A percentile compares a stretch with the other conserved stretches of the same genome.
Evolutionary conservation across 2,329 filamentous ascomycete species (phyloP).

Genomic region (Penicillium corylophilum): DNA sequence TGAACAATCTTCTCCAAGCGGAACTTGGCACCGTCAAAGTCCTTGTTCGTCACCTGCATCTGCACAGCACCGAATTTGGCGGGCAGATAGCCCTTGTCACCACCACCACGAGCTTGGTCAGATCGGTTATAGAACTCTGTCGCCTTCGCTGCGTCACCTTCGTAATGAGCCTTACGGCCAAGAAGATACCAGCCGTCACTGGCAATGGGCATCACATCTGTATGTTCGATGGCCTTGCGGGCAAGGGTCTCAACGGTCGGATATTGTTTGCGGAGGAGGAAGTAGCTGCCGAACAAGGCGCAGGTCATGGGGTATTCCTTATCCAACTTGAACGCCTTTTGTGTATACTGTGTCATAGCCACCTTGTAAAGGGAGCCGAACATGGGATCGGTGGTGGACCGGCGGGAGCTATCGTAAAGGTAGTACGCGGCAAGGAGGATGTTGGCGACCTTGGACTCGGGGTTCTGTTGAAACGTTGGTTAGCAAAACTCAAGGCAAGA

Average conservation of each 20-base stretch:
- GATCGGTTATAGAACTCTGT: slow-evolving; percentile 85
- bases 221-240: slow-evolving; percentile 90
- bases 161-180: slow-evolving; percentile 85
- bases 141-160: slow-evolving; percentile 71
- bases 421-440: slow-evolving; percentile 88
- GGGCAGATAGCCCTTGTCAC: slow-evolving; percentile 87
- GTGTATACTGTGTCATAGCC: slow-evolving; percentile 91
- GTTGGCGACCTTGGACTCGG: slow-evolving; percentile 84
- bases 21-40: slow-evolving; percentile 89
- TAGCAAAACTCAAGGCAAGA: background rate
- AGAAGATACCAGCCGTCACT: slow-evolving; percentile 98
- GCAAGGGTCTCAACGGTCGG: slow-evolving; percentile 81
- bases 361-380: slow-evolving; percentile 86
- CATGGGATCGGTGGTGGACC: slow-evolving; percentile 77
- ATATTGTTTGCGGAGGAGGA: slow-evolving; percentile 77
- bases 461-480: slow-evolving; percentile 47
- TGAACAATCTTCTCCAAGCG: slow-evolving; percentile 92
- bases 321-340: slow-evolving; percentile 90
- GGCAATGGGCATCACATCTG: slow-evolving; percentile 92
- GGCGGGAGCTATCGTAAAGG: slow-evolving; percentile 79
- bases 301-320: slow-evolving; percentile 88
- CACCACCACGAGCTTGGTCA: slow-evolving; percentile 85
- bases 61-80: slow-evolving; percentile 95
- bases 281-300: slow-evolving; percentile 86
- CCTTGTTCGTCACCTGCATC: slow-evolving; percentile 77